These are phyloP conservation scores for Mediolabrus comicus DNA, from an alignment of 108 stramenopile genomes.

Conservation along the genomic window DNA sequence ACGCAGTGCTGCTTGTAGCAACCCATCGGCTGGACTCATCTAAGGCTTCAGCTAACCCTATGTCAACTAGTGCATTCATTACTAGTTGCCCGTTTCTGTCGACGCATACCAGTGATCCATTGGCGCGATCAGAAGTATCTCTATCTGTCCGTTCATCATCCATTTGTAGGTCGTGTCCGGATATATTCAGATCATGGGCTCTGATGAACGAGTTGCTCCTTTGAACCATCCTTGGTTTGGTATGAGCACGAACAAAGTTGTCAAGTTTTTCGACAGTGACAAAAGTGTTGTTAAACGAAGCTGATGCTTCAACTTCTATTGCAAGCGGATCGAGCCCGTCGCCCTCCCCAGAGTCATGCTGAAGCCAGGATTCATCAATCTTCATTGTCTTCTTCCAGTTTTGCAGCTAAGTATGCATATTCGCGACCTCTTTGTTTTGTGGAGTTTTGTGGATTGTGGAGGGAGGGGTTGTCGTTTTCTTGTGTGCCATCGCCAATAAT, in stretches of 20 bases:
- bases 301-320: conserved; percentile 2
- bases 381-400: too few species aligned
- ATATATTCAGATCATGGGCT: conserved; percentile 19
- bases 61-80: conserved; percentile 38
- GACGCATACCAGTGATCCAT: conserved; percentile 5
- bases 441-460: too few species aligned
- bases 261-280: background rate
- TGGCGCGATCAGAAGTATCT: background rate
- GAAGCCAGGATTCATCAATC: too few species aligned
- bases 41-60: conserved; percentile 42
- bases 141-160: conserved; percentile 4
- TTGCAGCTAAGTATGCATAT: too few species aligned
- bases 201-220: conserved; percentile 18
- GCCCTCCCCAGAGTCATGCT: background rate
- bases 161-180: background rate
- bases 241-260: background rate
- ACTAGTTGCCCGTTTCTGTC: conserved; percentile 12
- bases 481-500: too few species aligned
- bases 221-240: background rate
- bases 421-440: too few species aligned
- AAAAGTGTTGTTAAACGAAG: conserved; percentile 1
- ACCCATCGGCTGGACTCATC: conserved; percentile 61
- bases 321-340: background rate
- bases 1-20: conserved; percentile 48
- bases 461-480: too few species aligned